phyloP scores from a whole-genome alignment of 306 rosid species.

The Leucaena leucocephala region DNA sequence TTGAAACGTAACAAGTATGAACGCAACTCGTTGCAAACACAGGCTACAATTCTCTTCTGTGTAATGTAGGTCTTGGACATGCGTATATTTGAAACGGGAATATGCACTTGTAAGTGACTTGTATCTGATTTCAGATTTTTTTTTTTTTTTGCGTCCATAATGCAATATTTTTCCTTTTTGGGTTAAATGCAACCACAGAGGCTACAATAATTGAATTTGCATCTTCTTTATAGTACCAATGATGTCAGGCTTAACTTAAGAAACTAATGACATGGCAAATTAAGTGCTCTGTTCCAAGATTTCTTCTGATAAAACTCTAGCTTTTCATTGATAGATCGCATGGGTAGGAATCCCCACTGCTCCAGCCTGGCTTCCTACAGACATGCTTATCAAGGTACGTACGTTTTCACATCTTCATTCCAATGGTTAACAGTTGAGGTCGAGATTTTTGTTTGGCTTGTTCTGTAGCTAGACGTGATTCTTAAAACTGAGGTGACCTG shows the following conservation, averaged over 20 bases:
- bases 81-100: constrained; percentile 89
- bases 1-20: background rate
- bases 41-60: background rate
- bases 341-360: constrained; percentile 98
- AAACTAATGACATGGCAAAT: constrained; percentile 24
- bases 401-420: constrained; percentile 20
- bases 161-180: background rate
- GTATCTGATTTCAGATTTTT: background rate
- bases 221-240: background rate
- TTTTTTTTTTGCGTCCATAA: background rate
- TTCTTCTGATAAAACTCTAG: constrained; percentile 15
- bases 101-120: constrained; percentile 76
- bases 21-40: background rate
- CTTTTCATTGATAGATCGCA: constrained; percentile 57
- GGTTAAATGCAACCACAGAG: background rate
- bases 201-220: background rate
- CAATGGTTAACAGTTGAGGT: background rate
- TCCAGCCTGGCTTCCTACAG: constrained; percentile 97
- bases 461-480: background rate
- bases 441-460: background rate
- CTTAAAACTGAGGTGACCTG: constrained; percentile 3
- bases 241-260: background rate
- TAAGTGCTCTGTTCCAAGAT: constrained; percentile 9
- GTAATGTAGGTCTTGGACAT: constrained; percentile 70
- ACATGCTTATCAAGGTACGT: constrained; percentile 90